Conservation (phyloP, 2,329 filamentous ascomycete species). For the Macrophomina pseudophaseolina region DNA sequence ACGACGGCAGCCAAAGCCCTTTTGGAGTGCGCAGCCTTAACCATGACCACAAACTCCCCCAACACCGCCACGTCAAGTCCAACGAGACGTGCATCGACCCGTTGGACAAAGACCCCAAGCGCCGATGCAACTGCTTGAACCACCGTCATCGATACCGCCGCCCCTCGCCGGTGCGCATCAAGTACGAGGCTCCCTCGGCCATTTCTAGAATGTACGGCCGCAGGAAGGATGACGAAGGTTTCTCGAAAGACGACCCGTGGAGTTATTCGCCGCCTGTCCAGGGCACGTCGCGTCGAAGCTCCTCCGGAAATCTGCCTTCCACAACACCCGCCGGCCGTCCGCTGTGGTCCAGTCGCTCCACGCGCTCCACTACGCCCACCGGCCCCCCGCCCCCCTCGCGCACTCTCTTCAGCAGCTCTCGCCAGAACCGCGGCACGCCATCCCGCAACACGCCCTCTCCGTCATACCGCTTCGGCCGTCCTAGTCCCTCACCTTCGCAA, state of each 20-base stretch:
- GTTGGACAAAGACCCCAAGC: slow-evolving; percentile 25
- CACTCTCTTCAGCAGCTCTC: slow-evolving; percentile 57
- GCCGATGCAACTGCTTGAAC: slow-evolving; percentile 27
- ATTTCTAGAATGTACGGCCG: slow-evolving; percentile 24
- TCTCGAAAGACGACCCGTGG: slow-evolving; percentile 12
- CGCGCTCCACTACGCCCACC: slow-evolving; percentile 61
- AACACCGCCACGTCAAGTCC: slow-evolving; percentile 16
- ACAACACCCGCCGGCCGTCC: slow-evolving; percentile 64
- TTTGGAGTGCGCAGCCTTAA: slow-evolving; percentile 25
- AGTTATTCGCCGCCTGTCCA: slow-evolving; percentile 38
- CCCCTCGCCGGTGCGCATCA: slow-evolving; percentile 10
- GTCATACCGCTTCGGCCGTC: slow-evolving; percentile 22
- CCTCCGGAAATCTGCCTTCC: slow-evolving; percentile 49
- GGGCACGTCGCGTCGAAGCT: slow-evolving; percentile 35
- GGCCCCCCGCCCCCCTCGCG: slow-evolving; percentile 55
- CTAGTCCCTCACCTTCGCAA: slow-evolving; percentile 23
- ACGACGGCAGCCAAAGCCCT: slow-evolving; percentile 6
- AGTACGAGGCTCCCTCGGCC: slow-evolving; percentile 14
- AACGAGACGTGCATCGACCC: slow-evolving; percentile 21
- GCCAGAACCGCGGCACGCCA: slow-evolving; percentile 40
- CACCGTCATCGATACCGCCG: slow-evolving; percentile 24
- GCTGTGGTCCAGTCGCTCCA: slow-evolving; percentile 50
- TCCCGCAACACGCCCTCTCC: slow-evolving; percentile 28
- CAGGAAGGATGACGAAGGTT: slow-evolving; percentile 2
- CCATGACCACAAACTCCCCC: slow-evolving; percentile 20